Conservation (phyloP, 495 filamentous ascomycete genomes). For the Glonium stellatum region DNA sequence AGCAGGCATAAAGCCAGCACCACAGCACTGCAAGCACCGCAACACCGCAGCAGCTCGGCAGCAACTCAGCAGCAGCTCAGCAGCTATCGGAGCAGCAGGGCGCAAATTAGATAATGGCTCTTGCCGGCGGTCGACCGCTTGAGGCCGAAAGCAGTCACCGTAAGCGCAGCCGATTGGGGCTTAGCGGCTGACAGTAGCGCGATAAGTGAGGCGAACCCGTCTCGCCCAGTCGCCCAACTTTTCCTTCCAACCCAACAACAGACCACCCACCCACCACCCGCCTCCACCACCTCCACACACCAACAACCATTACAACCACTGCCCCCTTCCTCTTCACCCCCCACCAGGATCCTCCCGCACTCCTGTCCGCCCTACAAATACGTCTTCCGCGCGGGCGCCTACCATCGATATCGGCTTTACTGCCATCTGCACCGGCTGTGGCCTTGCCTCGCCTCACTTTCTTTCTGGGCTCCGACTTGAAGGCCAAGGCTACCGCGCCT, state of each 20-base stretch:
- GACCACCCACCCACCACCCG: neutral
- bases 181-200: neutral
- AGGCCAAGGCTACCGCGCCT: neutral
- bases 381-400: neutral
- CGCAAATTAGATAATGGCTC: neutral
- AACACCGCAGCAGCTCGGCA: too few relatives aligned
- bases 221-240: neutral
- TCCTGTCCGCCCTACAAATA: neutral
- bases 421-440: neutral
- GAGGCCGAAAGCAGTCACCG: neutral
- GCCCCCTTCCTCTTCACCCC: neutral
- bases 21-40: too few relatives aligned
- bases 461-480: neutral
- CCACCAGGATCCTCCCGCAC: neutral
- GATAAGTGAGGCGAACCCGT: neutral
- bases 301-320: neutral
- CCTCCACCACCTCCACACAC: neutral
- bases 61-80: too few relatives aligned
- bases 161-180: neutral
- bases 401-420: neutral
- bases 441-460: neutral
- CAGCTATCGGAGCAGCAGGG: too few relatives aligned
- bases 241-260: neutral
- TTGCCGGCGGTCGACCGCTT: neutral
- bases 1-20: neutral